phyloP scores from a whole-genome alignment of 129 eudicot species.

The Erigeron canadensis region DNA sequence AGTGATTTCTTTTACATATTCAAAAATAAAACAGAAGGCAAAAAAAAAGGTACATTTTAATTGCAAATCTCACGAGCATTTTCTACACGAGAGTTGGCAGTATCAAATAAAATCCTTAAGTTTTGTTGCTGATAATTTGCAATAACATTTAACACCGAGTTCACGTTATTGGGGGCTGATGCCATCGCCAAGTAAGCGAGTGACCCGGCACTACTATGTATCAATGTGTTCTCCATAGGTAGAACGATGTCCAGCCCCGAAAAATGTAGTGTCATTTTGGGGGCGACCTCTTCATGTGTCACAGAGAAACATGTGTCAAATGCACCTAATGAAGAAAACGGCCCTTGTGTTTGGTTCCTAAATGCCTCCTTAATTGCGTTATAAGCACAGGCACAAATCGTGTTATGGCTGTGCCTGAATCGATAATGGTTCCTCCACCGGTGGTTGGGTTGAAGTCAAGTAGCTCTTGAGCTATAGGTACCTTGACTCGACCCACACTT shows the following conservation, averaged over 20 bases:
- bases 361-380: conserved; percentile 57
- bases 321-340: conserved; percentile 68
- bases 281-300: conserved; percentile 61
- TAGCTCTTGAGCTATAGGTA: conserved; percentile 70
- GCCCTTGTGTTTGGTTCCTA: conserved; percentile 66
- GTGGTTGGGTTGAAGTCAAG: conserved; percentile 66
- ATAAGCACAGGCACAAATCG: conserved; percentile 67
- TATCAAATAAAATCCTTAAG: conserved; percentile 75
- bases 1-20: conserved; percentile 13
- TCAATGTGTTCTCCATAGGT: conserved; percentile 82
- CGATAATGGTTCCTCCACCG: conserved; percentile 85
- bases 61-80: conserved; percentile 86
- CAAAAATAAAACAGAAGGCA: background rate
- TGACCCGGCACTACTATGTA: conserved; percentile 77
- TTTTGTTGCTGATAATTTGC: conserved; percentile 97
- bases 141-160: conserved; percentile 76
- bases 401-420: conserved; percentile 90
- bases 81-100: conserved; percentile 73
- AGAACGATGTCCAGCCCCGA: conserved; percentile 59
- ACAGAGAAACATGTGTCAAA: conserved; percentile 89
- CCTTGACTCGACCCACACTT: conserved; percentile 63
- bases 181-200: conserved; percentile 92
- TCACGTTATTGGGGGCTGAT: conserved; percentile 65
- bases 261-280: conserved; percentile 56
- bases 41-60: conserved; percentile 25